Evolutionary conservation across 2,329 filamentous ascomycete genomes (phyloP), one percentile per base, ranked within the genome.

Genomic region (Neoascochyta sp.): DNA sequence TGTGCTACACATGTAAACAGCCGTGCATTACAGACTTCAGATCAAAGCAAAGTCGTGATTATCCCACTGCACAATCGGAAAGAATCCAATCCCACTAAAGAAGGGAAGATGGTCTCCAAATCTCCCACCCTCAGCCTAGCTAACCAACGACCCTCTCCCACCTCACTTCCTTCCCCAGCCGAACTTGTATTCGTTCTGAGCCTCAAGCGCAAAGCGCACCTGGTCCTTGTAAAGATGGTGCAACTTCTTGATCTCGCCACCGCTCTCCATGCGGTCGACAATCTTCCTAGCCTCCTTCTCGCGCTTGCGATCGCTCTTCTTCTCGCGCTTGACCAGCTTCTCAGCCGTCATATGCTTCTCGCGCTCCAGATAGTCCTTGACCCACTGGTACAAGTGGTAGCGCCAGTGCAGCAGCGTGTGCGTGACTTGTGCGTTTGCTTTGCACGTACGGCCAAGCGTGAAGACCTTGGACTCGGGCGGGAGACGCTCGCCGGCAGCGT

Each of bases 361-460:
- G 1, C 59, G 59, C 14, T 70, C 61, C 0, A 92, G 74, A 30
- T 75, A 76, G 16, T 73, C 70, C 14, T 82, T 69, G 0, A 89
- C 80, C 73, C 76, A 84, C 42, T 81, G 73, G 51, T 84, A 81
- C n/a, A 90, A 75, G 24, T 80, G 75, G 37, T 75, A 76, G 34
- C 81, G 81, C 86, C 86, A 89, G 62, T 92, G 86, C 4, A 78
- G 72, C 3, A 90, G 70, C 1, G 73, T 74, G 52, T 90, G 85
- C 0, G 83, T 81, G 21, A 80, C 80, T 42, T 78, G 70, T 0
- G 85, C 83, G 43, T 81, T 82, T 17, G 65, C 63, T 50, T 73
- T 75, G 65, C 80, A 84, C 37, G 55, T 59, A 4, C 39, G 45
- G 17, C 58, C 58, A 2, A 62, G 41, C 1, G 50, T 47, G 39